Evolutionary conservation across 2,329 filamentous ascomycete species (phyloP).

Genomic region (Calonectria pseudoreteaudii): DNA sequence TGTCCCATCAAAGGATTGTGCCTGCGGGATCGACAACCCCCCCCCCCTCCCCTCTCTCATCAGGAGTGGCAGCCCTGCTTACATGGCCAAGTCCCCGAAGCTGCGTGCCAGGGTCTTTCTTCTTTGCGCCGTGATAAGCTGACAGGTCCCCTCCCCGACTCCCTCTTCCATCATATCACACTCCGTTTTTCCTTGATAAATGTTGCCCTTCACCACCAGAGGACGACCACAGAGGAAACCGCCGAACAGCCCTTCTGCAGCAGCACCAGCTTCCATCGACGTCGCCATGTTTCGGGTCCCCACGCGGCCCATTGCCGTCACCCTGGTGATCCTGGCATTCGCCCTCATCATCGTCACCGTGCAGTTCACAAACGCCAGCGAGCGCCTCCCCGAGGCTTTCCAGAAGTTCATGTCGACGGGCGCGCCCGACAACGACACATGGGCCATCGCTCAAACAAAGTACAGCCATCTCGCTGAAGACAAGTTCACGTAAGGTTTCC

Average conservation of each 20-base stretch:
- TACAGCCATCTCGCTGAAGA: slow-evolving; percentile 42
- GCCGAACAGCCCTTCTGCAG: not conserved
- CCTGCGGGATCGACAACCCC: not conserved
- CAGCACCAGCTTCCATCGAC: not conserved
- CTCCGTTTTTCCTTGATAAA: not conserved
- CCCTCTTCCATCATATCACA: not conserved
- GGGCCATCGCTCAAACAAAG: slow-evolving; percentile 38
- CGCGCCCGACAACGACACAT: slow-evolving; percentile 23
- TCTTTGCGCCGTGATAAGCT: not conserved
- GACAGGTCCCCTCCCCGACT: not conserved
- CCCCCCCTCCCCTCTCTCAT: too few species aligned
- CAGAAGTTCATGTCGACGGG: slow-evolving; percentile 27
- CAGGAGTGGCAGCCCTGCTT: not conserved
- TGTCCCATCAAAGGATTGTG: not conserved
- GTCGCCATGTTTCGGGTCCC: not conserved
- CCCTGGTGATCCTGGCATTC: slow-evolving; percentile 13
- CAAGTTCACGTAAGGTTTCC: slow-evolving; percentile 46
- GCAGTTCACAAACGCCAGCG: slow-evolving; percentile 32
- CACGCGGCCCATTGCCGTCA: not conserved
- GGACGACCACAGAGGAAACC: not conserved
- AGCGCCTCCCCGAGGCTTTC: slow-evolving; percentile 30
- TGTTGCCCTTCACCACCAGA: not conserved
- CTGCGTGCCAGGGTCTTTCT: not conserved
- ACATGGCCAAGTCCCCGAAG: not conserved
- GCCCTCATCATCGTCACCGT: slow-evolving; percentile 30